Base-by-base conservation (phyloP, 139 green algal species). In the Chlorella vulgaris region DNA sequence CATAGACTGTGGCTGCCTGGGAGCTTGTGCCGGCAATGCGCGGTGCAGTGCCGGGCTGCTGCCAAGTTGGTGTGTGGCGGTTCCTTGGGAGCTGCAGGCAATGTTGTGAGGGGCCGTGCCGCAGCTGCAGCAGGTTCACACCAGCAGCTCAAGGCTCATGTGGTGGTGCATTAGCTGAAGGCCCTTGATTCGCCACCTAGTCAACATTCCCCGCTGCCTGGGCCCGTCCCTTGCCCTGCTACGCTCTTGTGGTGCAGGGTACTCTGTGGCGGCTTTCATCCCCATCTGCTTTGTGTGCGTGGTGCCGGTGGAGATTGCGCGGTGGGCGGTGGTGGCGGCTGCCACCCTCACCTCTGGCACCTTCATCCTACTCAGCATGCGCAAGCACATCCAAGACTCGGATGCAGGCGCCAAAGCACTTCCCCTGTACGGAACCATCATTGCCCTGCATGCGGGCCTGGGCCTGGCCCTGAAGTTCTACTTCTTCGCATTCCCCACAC, bases 401-500 rank as follows among this genome's bases (percentile, higher is more conserved):
- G 87, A 81, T 0, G 92, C 91, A 29, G 91, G 90, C 0, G 88
- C 89, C 58, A 92, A 88, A 84, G 90, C 92, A 2, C 53, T 89
- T 35, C 79, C 89, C 38, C 78, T 96, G 63, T 87, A 92, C 58
- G 35, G 91, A 2, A 69, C 73, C 28, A 86, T 96, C 38, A 70
- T 86, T 1, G 79, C 33, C 18, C 58, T 90, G 28, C 93, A 97
- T 68, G 61, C 87, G 15, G 91, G 73, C 0, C 76, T 97, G 68
- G 93, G 93, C 10, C 71, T 97, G n/a, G 87, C 82, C 3, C 83
- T 97, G 24, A 92, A 95, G 79, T 84, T 97, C 10, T 95, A 93
- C 85, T 96, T 97, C 63, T 97, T 97, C 83, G 65, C 86, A 35
- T 97, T 94, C 55, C 24, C 35, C 61, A 53, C 26, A 31, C 18